phyloP scores from a whole-genome alignment of 768 basidiomycete species.

The Serendipita sp. region DNA sequence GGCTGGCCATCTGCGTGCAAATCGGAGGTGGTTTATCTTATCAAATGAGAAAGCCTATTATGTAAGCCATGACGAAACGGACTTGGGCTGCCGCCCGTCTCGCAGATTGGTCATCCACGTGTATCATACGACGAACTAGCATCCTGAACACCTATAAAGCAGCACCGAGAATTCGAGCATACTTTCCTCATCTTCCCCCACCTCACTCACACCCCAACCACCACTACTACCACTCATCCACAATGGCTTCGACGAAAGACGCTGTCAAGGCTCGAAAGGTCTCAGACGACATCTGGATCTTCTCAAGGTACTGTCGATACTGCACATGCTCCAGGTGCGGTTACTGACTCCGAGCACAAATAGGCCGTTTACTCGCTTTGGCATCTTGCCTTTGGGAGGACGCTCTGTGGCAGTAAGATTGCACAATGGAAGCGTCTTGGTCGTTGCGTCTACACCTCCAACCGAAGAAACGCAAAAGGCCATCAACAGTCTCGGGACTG shows the following conservation, averaged over 20 bases:
- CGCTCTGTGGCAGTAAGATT: slow-evolving; percentile 70
- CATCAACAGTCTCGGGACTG: slow-evolving; percentile 47
- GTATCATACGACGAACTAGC: too few relatives aligned
- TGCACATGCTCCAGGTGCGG: not conserved
- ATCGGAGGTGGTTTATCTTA: too few relatives aligned
- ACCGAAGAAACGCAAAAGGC: slow-evolving; percentile 46
- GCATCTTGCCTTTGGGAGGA: slow-evolving; percentile 62
- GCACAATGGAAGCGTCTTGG: slow-evolving; percentile 53
- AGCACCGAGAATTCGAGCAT: too few relatives aligned
- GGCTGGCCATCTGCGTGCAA: too few relatives aligned
- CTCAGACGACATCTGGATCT: slow-evolving; percentile 23
- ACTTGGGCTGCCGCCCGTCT: too few relatives aligned
- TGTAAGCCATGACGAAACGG: too few relatives aligned
- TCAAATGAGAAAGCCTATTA: too few relatives aligned
- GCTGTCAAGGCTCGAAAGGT: slow-evolving; percentile 11
- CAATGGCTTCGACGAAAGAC: not conserved
- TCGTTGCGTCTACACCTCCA: slow-evolving; percentile 67
- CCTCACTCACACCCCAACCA: too few relatives aligned
- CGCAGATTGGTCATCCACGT: too few relatives aligned
- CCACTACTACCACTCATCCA: not conserved
- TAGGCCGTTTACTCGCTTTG: slow-evolving; percentile 45
- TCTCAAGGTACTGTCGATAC: slow-evolving; percentile 19
- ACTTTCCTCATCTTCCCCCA: too few relatives aligned
- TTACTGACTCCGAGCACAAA: not conserved
- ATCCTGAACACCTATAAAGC: too few relatives aligned